Base-by-base conservation (phyloP, 2,329 filamentous ascomycete genomes). In the Xylaria sp. region DNA sequence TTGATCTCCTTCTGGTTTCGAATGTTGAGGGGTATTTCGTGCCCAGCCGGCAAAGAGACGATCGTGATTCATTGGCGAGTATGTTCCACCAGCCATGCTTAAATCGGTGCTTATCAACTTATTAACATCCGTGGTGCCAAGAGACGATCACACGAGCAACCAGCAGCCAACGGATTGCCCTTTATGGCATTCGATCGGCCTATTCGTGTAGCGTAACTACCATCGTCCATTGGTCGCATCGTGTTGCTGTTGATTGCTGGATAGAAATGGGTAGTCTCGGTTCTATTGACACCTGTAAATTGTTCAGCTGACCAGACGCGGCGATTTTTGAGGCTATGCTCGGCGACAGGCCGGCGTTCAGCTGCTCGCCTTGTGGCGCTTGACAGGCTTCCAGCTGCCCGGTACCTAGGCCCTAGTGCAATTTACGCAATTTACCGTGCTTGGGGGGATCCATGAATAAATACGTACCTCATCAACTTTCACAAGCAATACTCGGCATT, bases 401-500 rank as follows among this genome's bases (percentile, higher is more conserved):
- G n/a, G n/a, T n/a, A n/a, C n/a, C n/a, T n/a, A n/a, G n/a, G n/a
- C n/a, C 8, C 19, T 29, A 48, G 27, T 19, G 27, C 33, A 21
- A 48, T 8, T 23, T 35, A n/a, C n/a, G n/a, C 29, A 33, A 33
- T 33, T 6, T 11, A 33, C 29, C 6, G 6, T 27, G 19, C 6
- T 37, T 37, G 19, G 10, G 21, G 7, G 46, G 27, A 33, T 35
- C 47, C 31, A 21, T 38, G 13, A 15, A 6, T 19, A 21, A n/a
- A 21, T 27, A 23, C 11, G 23, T 17, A 15, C 52, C 19, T 9
- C 25, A 29, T 11, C n/a, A n/a, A 17, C 7, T n/a, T 33, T 38
- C 37, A 33, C 33, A 33, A 56, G 60, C 46, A 59, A 19, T 47
- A 55, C 49, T 63, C 60, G 37, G n/a, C n/a, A n/a, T n/a, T n/a